Evolutionary conservation across 2,329 filamentous ascomycete genomes (phyloP), one percentile per base, ranked within the genome.

Genomic region (Apiospora sp.): DNA sequence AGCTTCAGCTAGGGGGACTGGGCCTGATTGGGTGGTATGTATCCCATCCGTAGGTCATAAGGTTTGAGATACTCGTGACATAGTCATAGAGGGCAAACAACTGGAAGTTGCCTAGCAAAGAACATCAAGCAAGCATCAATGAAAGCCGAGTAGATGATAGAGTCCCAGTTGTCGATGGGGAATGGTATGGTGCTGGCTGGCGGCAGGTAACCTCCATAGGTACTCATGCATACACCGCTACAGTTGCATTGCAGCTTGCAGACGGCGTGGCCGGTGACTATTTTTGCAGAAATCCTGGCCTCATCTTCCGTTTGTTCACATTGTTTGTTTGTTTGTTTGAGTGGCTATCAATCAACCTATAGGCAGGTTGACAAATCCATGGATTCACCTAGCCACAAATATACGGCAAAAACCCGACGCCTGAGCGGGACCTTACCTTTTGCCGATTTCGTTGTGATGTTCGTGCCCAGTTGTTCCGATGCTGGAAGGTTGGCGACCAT

Each of bases 211-310:
- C 27, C 3, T 34, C 7, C 27, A 16, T 16, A 19, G 27, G 19
- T 30, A 30, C 14, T 4, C 54, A n/a, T 37, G 30, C 19, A n/a
- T n/a, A 64, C 58, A 64, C 10, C 22, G 58, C 58, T 41, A n/a
- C 58, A 41, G 58, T n/a, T 34, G 58, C 34, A 64, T 41, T 41
- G 58, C 58, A 64, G 22, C 34, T 64, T 64, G 58, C 58, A 64
- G 58, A 41, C 58, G 58, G 58, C 58, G 34, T 41, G 34, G 58
- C 58, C 58, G 58, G 22, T 14, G 58, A 41, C 22, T 14, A 34
- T 24, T 34, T 22, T 41, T 64, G 58, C 34, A 41, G 19, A 13
- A 37, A n/a, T 3, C 54, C 58, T 64, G 58, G 34, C 34, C 19
- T 22, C 30, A 19, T 37, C 19, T n/a, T 1, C 34, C 58, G 58